A percentile compares a stretch with the other conserved stretches of the same genome.
phyloP scores from a whole-genome alignment of 805 yeast genomes.

The Lachancea kluyveri region DNA sequence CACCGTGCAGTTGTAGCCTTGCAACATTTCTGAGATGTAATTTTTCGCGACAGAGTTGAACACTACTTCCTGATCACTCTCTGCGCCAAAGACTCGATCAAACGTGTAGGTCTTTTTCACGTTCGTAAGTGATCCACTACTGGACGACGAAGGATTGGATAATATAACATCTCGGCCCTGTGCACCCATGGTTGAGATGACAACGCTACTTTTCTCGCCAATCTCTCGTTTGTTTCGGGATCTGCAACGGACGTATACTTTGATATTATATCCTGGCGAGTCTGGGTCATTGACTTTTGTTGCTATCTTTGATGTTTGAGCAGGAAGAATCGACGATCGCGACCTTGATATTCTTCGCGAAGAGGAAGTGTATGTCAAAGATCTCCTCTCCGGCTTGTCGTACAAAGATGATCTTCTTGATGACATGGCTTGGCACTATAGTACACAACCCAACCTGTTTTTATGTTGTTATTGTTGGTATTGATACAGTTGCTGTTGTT shows the following conservation, averaged over 20 bases:
- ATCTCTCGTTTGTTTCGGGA: constrained; percentile 51
- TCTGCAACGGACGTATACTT: constrained; percentile 52
- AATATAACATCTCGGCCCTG: constrained; percentile 41
- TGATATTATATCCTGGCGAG: constrained; percentile 39
- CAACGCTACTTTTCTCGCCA: constrained; percentile 49
- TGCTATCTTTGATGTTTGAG: too few relatives aligned
- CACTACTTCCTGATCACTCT: constrained; percentile 62
- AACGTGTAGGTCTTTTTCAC: constrained; percentile 52
- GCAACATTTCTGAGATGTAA: constrained; percentile 54
- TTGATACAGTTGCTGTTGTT: too few relatives aligned
- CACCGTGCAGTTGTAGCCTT: constrained; percentile 71
- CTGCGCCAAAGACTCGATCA: constrained; percentile 78
- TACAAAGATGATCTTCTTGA: too few relatives aligned
- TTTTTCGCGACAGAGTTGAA: constrained; percentile 59
- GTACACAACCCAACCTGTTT: too few relatives aligned
- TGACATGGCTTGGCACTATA: too few relatives aligned
- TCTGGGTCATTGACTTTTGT: too few relatives aligned
- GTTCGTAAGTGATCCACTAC: constrained; percentile 14
- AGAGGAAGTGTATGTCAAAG: too few relatives aligned
- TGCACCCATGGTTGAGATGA: constrained; percentile 43
- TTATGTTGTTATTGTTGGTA: too few relatives aligned
- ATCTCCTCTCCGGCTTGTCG: too few relatives aligned
- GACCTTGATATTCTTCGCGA: too few relatives aligned
- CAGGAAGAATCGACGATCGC: too few relatives aligned
- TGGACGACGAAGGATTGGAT: constrained; percentile 20